Evolutionary conservation across 805 yeast genomes (phyloP), one percentile per base, ranked within the genome.

Genomic region (Candida maris): DNA sequence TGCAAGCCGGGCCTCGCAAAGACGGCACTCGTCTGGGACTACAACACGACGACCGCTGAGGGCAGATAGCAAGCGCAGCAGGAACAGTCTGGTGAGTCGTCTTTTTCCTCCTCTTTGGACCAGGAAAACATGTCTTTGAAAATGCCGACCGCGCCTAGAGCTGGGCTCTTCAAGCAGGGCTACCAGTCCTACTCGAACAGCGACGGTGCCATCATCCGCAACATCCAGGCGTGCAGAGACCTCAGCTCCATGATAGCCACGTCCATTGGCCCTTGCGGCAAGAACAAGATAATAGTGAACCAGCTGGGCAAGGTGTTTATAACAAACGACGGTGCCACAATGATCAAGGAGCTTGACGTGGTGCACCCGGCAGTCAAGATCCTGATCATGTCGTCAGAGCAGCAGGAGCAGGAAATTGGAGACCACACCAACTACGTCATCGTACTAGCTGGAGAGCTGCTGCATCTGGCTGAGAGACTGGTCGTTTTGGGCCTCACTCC

Each of bases 321-420:
- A 44, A 93, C 97, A 28, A 86, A 86, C 51, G 98, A 93, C 61
- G 97, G 97, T n/a, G 96, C 97, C 25, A 93, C 98, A 6, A 93
- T 93, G 81, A 71, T 93, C 42, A 77, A 83, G 48, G 97, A 93
- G 62, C 69, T 91, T 38, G 97, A 91, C 45, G 87, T 91, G 48
- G 88, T 93, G 31, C 97, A 91, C 60, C 98, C 98, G 5, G 97
- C 96, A 3, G 98, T 93, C 8, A 93, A 91, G 63, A 78, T 93
- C 31, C 74, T 93, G 44, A 93, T 91, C 37, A 88, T 88, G 97
- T 95, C 97, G 15, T 79, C 95, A 10, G 85, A 91, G 59, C 98
- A 93, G 68, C 98, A 93, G 66, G 96, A 93, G 61, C 75, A 79
- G 51, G 98, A 91, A 69, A 84, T 91, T 87, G 98, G 98, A 42